A percentile compares a stretch with the other conserved stretches of the same genome.
These are phyloP conservation scores for Parafenestella ontariensis DNA, from an alignment of 2,329 filamentous ascomycete genomes.

Conservation along the genomic window DNA sequence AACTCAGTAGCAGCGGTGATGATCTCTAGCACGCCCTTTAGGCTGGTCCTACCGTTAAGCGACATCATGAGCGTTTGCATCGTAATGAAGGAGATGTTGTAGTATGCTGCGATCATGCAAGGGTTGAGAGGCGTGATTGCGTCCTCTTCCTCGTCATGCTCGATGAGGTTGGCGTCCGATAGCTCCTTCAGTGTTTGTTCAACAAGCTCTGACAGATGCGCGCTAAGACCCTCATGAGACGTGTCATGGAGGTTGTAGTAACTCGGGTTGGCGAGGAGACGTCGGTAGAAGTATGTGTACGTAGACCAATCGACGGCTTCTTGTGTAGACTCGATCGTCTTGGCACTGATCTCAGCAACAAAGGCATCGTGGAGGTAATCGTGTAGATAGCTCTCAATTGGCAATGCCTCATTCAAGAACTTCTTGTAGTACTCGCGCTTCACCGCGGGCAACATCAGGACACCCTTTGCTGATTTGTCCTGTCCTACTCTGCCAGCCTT, in stretches of 20 bases:
- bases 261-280: constrained; percentile 92
- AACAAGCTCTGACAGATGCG: constrained; percentile 91
- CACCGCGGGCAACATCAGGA: constrained; percentile 94
- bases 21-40: constrained; percentile 97
- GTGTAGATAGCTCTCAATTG: constrained; percentile 92
- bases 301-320: constrained; percentile 99
- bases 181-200: constrained; percentile 92
- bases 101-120: constrained; percentile 98
- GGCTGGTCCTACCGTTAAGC: constrained; percentile 84
- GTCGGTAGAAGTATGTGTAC: constrained; percentile 97
- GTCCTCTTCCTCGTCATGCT: constrained; percentile 88
- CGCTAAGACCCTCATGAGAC: constrained; percentile 90
- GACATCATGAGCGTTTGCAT: constrained; percentile 99
- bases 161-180: constrained; percentile 91
- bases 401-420: constrained; percentile 93
- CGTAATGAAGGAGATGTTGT: constrained; percentile 98
- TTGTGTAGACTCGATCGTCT: constrained; percentile 92
- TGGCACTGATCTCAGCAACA: constrained; percentile 95
- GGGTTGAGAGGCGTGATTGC: constrained; percentile 88
- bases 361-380: constrained; percentile 94
- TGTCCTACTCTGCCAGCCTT: constrained; percentile 81
- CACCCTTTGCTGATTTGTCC: constrained; percentile 83
- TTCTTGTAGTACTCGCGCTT: constrained; percentile 99
- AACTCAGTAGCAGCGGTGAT: constrained; percentile 97
- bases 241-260: constrained; percentile 92